Evolutionary conservation across 805 yeast species (phyloP).

Genomic region (Soucietia sequanensis): DNA sequence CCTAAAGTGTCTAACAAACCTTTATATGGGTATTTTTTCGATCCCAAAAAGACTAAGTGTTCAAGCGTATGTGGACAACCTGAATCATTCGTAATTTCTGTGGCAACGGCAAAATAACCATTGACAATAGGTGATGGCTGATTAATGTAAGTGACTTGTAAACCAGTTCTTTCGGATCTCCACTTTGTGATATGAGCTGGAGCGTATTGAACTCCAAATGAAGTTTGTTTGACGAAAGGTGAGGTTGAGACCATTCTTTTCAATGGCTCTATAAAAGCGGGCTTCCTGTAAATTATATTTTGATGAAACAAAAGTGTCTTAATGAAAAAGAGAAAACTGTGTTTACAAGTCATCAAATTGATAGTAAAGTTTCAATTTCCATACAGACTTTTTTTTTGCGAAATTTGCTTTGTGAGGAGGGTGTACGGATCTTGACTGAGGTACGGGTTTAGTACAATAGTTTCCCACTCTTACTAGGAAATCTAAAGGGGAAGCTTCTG

Average conservation of each 20-base stretch:
- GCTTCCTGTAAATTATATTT: no score
- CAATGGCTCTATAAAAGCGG: no score
- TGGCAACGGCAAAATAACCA: constrained; percentile 95
- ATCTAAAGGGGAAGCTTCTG: no score
- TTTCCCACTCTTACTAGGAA: no score
- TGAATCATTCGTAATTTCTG: constrained; percentile 81
- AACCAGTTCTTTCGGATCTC: constrained; percentile 76
- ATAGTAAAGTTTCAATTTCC: no score
- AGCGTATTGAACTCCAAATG: constrained; percentile 70
- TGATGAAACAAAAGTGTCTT: no score
- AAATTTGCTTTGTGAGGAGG: no score
- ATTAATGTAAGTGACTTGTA: constrained; percentile 72
- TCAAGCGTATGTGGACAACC: constrained; percentile 97
- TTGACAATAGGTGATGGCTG: constrained; percentile 84
- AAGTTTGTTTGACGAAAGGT: constrained; percentile 28
- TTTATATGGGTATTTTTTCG: constrained; percentile 83
- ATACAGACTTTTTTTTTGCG: no score
- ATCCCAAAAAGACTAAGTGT: constrained; percentile 93
- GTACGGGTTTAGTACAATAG: no score
- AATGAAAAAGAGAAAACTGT: no score
- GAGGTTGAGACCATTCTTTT: constrained; percentile 2
- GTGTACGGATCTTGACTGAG: no score
- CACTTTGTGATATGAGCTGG: constrained; percentile 72
- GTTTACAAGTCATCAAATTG: no score
- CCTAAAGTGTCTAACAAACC: constrained; percentile 88